phyloP scores from a whole-genome alignment of 106 monocot species.

The Hemerocallis citrina region DNA sequence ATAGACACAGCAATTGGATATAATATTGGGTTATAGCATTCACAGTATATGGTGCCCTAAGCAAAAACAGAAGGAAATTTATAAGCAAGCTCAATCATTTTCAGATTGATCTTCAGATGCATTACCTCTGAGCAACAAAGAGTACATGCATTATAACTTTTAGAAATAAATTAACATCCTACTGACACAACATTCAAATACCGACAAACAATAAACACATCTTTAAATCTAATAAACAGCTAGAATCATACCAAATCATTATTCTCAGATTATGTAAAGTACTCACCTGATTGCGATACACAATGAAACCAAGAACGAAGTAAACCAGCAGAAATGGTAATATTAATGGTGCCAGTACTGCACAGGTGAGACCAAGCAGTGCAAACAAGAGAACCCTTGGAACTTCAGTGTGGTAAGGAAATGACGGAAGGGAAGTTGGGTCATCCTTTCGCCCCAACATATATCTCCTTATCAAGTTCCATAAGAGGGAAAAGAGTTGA shows the following conservation, averaged over 20 bases:
- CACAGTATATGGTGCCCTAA: too few relatives aligned
- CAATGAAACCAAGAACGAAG: slow-evolving; percentile 81
- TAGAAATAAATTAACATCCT: not conserved
- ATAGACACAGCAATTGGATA: too few relatives aligned
- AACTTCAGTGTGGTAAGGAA: slow-evolving; percentile 94
- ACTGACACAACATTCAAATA: too few relatives aligned
- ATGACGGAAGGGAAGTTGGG: slow-evolving; percentile 48
- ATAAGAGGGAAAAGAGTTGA: slow-evolving; percentile 68
- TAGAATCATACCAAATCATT: slow-evolving; percentile 2
- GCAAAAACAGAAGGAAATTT: too few relatives aligned
- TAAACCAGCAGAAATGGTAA: slow-evolving; percentile 88
- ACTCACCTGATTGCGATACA: slow-evolving; percentile 91
- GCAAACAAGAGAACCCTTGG: slow-evolving; percentile 83
- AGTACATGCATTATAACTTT: too few relatives aligned
- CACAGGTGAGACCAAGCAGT: slow-evolving; percentile 89
- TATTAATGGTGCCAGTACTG: slow-evolving; percentile 88
- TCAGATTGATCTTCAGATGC: too few relatives aligned
- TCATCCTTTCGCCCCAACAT: slow-evolving; percentile 37
- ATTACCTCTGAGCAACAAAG: too few relatives aligned
- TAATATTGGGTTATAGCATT: too few relatives aligned
- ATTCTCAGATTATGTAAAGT: not conserved
- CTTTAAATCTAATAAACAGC: not conserved
- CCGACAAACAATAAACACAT: not conserved
- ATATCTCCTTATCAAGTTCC: slow-evolving; percentile 54
- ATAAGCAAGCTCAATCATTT: too few relatives aligned